Conservation (phyloP, 371 early-diverging fungal species). For the Apophysomyces variabilis region DNA sequence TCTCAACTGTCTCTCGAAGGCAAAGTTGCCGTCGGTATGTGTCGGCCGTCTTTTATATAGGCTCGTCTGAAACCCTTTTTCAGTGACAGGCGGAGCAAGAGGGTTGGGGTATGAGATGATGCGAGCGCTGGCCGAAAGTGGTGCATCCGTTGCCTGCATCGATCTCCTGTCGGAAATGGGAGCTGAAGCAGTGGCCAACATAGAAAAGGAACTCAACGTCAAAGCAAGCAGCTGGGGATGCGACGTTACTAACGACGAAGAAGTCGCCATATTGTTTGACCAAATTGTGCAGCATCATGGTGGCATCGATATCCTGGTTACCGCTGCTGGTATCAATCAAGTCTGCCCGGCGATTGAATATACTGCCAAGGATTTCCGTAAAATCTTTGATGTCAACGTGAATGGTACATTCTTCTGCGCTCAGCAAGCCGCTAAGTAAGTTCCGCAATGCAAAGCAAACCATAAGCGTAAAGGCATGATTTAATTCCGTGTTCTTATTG, state of each 20-base stretch:
- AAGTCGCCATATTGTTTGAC: conserved; percentile 33
- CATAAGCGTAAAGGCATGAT: too few species aligned
- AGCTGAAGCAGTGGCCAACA: conserved; percentile 20
- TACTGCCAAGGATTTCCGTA: conserved; percentile 27
- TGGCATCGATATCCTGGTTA: conserved; percentile 33
- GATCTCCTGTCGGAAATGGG: conserved; percentile 31
- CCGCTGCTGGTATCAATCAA: conserved; percentile 34
- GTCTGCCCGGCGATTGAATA: conserved; percentile 32
- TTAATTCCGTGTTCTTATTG: neutral
- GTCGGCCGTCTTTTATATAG: neutral
- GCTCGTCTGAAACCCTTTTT: conserved; percentile 6
- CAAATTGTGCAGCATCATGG: conserved; percentile 37
- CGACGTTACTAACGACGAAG: conserved; percentile 40
- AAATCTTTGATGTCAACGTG: conserved; percentile 41
- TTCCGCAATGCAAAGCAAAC: too few species aligned
- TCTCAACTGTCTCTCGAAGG: conserved; percentile 36
- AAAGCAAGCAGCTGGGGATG: conserved; percentile 41
- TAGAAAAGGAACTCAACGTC: conserved; percentile 29
- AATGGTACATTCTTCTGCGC: conserved; percentile 38
- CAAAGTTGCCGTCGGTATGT: conserved; percentile 44
- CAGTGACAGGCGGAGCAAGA: conserved; percentile 52
- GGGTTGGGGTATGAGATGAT: conserved; percentile 53
- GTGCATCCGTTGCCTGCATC: conserved; percentile 47
- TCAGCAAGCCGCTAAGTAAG: conserved; percentile 46
- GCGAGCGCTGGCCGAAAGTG: conserved; percentile 43